Percentiles rank a stretch among this genome's conserved stretches.
Evolutionary conservation across 1,284 basidiomycete genomes (phyloP).

Genomic region (Papiliotrema laurentii): DNA sequence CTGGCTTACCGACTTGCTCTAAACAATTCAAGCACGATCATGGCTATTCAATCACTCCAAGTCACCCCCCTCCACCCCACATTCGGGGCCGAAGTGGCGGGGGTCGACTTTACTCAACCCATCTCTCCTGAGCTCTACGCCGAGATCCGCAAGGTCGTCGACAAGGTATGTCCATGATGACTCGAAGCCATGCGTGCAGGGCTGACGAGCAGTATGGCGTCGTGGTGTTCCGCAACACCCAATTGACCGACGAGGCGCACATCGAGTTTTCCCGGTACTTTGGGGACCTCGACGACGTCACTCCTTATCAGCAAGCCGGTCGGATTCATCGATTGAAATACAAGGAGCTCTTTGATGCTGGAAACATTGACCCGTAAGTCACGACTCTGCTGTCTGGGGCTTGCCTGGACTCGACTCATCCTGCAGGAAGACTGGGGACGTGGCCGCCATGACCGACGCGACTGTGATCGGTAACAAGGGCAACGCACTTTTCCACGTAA

Average conservation of each 20-base stretch:
- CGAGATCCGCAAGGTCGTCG: constrained; percentile 17
- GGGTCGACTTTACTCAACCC: constrained; percentile 14
- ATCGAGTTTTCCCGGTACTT: constrained; percentile 23
- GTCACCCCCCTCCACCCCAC: constrained; percentile 18
- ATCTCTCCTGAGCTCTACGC: constrained; percentile 12
- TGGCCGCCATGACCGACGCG: constrained; percentile 8
- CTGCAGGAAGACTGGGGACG: constrained; percentile 7
- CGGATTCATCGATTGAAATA: constrained; percentile 21
- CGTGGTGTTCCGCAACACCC: constrained; percentile 26
- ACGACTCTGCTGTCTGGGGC: constrained; percentile 13
- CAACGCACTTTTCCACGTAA: constrained; percentile 17
- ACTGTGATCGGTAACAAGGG: constrained; percentile 5
- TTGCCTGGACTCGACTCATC: background rate
- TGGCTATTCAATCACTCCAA: background rate
- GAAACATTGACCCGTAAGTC: constrained; percentile 18
- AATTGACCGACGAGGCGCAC: constrained; percentile 22
- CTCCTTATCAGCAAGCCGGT: constrained; percentile 21
- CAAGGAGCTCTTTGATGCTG: constrained; percentile 11
- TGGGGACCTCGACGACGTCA: constrained; percentile 30
- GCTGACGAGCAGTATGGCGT: constrained; percentile 23
- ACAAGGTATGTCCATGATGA: constrained; percentile 8
- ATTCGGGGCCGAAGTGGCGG: constrained; percentile 23
- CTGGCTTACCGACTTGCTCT: too few species aligned
- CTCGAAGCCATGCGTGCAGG: background rate
- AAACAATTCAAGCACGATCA: too few species aligned